phyloP scores from a whole-genome alignment of 495 filamentous ascomycete genomes.

The Xylaria sp. region DNA sequence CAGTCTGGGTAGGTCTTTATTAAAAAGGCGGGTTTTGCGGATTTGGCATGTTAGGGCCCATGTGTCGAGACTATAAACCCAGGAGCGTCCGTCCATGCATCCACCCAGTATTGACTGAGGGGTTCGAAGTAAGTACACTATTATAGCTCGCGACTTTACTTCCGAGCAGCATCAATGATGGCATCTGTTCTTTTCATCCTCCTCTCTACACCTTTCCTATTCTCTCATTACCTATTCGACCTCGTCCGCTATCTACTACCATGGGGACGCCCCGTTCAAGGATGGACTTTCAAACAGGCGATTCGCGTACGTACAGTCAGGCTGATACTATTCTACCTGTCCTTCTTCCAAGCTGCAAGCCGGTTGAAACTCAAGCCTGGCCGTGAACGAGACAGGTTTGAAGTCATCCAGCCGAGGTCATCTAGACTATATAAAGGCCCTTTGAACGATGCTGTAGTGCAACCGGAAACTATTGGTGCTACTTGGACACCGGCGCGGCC shows the following conservation, averaged over 20 bases:
- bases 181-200: constrained; percentile 12
- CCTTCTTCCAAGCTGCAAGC: neutral
- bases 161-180: neutral
- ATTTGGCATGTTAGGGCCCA: neutral
- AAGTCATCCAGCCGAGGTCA: constrained; percentile 2
- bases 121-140: too few relatives aligned
- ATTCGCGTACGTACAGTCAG: constrained; percentile 16
- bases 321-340: neutral
- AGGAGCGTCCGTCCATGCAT: neutral
- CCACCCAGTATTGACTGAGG: neutral
- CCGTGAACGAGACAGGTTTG: constrained; percentile 15
- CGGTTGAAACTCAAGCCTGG: constrained; percentile 21
- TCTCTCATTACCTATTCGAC: constrained; percentile 27
- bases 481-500: constrained; percentile 21
- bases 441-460: constrained; percentile 6
- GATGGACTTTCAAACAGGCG: constrained; percentile 21
- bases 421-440: constrained; percentile 5
- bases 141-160: neutral
- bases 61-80: neutral
- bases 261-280: constrained; percentile 22
- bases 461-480: constrained; percentile 11
- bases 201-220: constrained; percentile 28
- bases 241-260: constrained; percentile 20
- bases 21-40: neutral
- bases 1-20: neutral